Evolutionary conservation across 2,329 filamentous ascomycete species (phyloP), one percentile per base, ranked within the genome.

Genomic region (Coniella lustricola): DNA sequence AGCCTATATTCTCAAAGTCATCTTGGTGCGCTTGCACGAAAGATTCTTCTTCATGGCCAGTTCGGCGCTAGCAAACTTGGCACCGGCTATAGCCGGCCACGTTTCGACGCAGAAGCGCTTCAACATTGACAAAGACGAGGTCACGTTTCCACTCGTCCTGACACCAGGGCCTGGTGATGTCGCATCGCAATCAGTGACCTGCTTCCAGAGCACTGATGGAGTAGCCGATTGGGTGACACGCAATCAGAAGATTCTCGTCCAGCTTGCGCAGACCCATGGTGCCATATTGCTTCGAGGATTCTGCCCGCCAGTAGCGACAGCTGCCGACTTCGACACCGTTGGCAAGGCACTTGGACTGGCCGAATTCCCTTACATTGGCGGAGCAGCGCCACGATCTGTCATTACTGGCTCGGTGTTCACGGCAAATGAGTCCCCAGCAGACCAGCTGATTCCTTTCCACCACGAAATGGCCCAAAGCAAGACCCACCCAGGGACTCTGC

Each of bases 111-210:
- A 53, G 40, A 55, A 45, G 20, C 39, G 47, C 8, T 44, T 51
- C 25, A 29, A 32, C 1, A 45, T 50, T 17, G 48, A 47, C 22
- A 44, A 44, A 12, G 20, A 3, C 20, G 29, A 31, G 13, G 39
- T 48, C 39, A 21, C 47, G 7, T 50, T 52, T 35, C 50, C 50
- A 5, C 43, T 52, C 12, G 48, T 52, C 7, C 35, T 50, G 29
- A 50, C 31, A 2, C 50, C 50, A 8, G 50, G 43, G 2, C 51
- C 55, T 4, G 46, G 55, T 2, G 56, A 59, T 46, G 53, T 55
- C n/a, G 52, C 57, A 20, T 38, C 18, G 2, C 35, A 31, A 5
- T 31, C 43, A 8, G 31, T 39, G 7, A 33, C 43, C 3, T 40
- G 44, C 44, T 21, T 3, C 7, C 34, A 48, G 25, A 29, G 25